Conservation (phyloP, 257 asterid genomes). For the Echium plantagineum region DNA sequence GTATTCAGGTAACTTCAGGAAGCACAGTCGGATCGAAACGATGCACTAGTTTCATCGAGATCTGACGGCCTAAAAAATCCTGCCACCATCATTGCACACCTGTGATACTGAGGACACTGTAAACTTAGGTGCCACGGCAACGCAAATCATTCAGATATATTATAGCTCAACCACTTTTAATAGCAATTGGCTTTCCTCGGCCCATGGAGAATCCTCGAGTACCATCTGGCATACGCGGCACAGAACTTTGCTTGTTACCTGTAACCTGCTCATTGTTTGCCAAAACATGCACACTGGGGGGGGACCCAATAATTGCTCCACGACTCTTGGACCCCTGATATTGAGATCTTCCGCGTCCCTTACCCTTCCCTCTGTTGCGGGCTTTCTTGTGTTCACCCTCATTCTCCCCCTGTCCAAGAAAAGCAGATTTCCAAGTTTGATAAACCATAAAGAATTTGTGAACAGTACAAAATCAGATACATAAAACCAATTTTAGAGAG, state of each 20-base stretch:
- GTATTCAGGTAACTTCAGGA: no score
- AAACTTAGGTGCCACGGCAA: neutral
- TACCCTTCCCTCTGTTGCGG: constrained; percentile 27
- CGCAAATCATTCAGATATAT: neutral
- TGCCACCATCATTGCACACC: no score
- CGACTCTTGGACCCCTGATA: constrained; percentile 24
- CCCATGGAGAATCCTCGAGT: constrained; percentile 90
- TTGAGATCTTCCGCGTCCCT: constrained; percentile 49
- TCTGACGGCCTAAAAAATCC: no score
- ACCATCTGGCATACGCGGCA: constrained; percentile 97
- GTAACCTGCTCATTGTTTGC: constrained; percentile 28
- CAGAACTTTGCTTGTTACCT: constrained; percentile 33
- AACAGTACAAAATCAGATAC: no score
- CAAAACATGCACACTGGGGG: constrained; percentile 15
- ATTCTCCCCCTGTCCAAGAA: constrained; percentile 26
- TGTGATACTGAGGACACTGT: constrained; percentile 1
- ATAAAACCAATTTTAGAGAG: neutral
- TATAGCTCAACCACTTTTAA: constrained; percentile 23
- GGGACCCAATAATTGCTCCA: constrained; percentile 24
- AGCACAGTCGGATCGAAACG: no score
- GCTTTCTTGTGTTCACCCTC: constrained; percentile 31
- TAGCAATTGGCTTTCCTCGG: constrained; percentile 64
- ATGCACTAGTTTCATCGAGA: no score
- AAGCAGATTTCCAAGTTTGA: neutral
- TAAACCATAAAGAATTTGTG: neutral